Percentiles rank a stretch among this genome's conserved stretches.
Conservation (phyloP, 768 basidiomycete species). For the Lactarius hatsudake region DNA sequence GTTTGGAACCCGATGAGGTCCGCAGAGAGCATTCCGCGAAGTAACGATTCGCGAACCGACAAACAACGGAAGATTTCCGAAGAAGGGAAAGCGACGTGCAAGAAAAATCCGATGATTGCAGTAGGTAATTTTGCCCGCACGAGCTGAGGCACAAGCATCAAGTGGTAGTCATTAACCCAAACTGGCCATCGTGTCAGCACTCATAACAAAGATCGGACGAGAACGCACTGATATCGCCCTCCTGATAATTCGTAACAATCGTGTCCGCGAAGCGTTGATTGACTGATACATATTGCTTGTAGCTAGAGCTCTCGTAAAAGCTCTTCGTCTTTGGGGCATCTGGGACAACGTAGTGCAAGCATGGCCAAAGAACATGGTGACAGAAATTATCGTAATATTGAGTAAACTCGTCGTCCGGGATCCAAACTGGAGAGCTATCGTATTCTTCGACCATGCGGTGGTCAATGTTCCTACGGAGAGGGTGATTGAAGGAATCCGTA, state of each 20-base stretch:
- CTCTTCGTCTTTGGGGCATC: slow-evolving; percentile 81
- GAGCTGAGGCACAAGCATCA: slow-evolving; percentile 87
- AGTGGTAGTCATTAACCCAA: slow-evolving; percentile 95
- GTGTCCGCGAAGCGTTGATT: slow-evolving; percentile 88
- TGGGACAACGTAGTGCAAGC: slow-evolving; percentile 81
- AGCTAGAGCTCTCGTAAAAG: slow-evolving; percentile 77
- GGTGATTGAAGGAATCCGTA: slow-evolving; percentile 62
- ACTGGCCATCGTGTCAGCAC: slow-evolving; percentile 37
- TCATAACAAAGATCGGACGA: neutral
- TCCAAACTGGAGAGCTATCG: slow-evolving; percentile 65
- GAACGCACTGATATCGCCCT: slow-evolving; percentile 75
- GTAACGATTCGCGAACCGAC: slow-evolving; percentile 68
- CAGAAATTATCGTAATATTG: slow-evolving; percentile 85
- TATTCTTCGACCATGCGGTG: slow-evolving; percentile 41
- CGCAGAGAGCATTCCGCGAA: slow-evolving; percentile 88
- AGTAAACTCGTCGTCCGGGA: slow-evolving; percentile 74
- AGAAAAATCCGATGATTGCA: slow-evolving; percentile 86
- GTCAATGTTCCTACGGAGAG: slow-evolving; percentile 56
- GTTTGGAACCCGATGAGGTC: slow-evolving; percentile 95
- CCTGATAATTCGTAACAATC: slow-evolving; percentile 75
- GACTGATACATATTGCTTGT: slow-evolving; percentile 82
- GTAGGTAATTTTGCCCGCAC: slow-evolving; percentile 66
- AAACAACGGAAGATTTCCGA: slow-evolving; percentile 96
- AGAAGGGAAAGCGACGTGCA: slow-evolving; percentile 94
- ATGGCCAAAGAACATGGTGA: slow-evolving; percentile 88